Conservation (phyloP, 768 basidiomycete genomes). For the Boletus sp. region DNA sequence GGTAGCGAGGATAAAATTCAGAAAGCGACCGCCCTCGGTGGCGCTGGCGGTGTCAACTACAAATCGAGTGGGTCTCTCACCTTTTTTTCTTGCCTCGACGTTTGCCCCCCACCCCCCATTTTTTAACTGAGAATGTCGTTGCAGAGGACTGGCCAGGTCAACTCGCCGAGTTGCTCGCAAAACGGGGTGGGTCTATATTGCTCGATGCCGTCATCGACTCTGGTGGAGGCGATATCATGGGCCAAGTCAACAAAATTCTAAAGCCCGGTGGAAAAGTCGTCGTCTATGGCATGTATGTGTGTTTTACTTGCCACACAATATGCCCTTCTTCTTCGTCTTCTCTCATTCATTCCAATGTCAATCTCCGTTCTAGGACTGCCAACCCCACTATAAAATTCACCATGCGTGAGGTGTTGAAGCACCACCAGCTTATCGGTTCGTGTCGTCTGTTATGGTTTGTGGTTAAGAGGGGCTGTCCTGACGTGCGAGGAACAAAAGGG, state of each 20-base stretch:
- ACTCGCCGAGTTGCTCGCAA: conserved; percentile 42
- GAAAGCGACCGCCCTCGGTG: conserved; percentile 64
- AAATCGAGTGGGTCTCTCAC: conserved; percentile 48
- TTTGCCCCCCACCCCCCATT: background rate
- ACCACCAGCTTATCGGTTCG: conserved; percentile 70
- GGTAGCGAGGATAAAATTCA: conserved; percentile 65
- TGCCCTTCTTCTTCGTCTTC: background rate
- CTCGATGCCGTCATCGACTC: conserved; percentile 69
- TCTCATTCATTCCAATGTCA: conserved; percentile 4
- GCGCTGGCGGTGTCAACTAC: conserved; percentile 75
- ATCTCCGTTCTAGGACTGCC: conserved; percentile 51
- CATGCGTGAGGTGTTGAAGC: conserved; percentile 75
- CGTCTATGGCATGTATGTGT: conserved; percentile 59
- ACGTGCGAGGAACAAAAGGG: conserved; percentile 45
- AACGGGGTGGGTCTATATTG: conserved; percentile 21
- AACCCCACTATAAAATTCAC: conserved; percentile 58
- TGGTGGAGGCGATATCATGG: conserved; percentile 63
- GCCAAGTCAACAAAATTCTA: conserved; percentile 45
- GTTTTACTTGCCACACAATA: background rate
- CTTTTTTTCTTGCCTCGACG: background rate
- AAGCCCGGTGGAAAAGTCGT: conserved; percentile 57
- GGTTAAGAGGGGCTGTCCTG: conserved; percentile 5
- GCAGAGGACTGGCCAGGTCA: conserved; percentile 52
- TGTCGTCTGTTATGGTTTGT: background rate
- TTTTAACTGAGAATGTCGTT: background rate